Conservation (phyloP, 2,329 filamentous ascomycete genomes). For the Teratosphaeria nubilosa region DNA sequence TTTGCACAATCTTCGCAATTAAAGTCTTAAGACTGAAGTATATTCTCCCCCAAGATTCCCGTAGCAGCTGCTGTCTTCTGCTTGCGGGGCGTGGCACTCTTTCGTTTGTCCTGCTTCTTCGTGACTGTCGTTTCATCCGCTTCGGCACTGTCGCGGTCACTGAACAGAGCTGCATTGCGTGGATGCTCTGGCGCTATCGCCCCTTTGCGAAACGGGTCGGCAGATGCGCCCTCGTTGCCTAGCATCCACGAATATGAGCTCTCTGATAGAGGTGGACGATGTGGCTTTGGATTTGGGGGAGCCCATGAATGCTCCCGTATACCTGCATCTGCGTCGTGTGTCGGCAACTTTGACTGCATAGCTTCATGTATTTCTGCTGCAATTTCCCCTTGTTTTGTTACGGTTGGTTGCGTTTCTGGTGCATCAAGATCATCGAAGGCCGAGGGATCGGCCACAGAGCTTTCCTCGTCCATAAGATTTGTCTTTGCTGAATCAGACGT, state of each 20-base stretch:
- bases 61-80: not conserved
- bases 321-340: not conserved
- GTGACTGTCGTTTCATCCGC: not conserved
- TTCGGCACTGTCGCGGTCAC: not conserved
- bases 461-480: not conserved
- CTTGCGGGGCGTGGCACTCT: not conserved
- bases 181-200: not conserved
- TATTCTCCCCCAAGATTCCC: not conserved
- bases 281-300: not conserved
- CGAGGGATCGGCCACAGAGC: constrained; percentile 8
- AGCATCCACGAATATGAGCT: constrained; percentile 76
- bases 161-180: not conserved
- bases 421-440: constrained; percentile 9
- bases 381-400: not conserved
- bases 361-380: not conserved
- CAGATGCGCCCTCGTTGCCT: constrained; percentile 19
- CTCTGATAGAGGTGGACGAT: constrained; percentile 53
- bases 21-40: not conserved
- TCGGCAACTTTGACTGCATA: not conserved
- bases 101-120: not conserved
- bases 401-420: not conserved
- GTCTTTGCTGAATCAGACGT: not conserved
- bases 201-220: not conserved
- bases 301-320: not conserved
- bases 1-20: not conserved